phyloP scores from a whole-genome alignment of 208 protist genomes.

The Acanthamoeba culbertsoni region DNA sequence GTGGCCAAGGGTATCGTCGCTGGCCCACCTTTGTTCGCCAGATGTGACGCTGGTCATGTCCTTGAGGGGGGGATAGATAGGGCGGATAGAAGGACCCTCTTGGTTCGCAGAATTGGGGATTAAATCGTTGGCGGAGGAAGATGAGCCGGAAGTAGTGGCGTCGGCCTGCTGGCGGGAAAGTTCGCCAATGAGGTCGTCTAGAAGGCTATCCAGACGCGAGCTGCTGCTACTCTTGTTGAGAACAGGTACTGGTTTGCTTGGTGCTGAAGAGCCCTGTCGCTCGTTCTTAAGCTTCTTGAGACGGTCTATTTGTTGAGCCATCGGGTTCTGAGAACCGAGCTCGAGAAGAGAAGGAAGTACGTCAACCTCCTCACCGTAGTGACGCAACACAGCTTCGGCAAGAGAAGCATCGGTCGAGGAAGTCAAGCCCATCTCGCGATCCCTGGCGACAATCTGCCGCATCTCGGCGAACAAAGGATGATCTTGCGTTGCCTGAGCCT shows the following conservation, averaged over 20 bases:
- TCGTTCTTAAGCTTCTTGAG: constrained; percentile 8
- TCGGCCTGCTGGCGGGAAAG: not conserved
- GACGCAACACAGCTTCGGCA: not conserved
- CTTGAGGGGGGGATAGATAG: constrained; percentile 8
- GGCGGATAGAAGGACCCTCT: not conserved
- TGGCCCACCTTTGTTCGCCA: not conserved
- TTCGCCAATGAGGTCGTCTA: constrained; percentile 20
- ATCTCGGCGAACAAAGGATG: constrained; percentile 4
- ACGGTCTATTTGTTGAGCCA: not conserved
- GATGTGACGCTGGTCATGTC: not conserved
- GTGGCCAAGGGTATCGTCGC: not conserved
- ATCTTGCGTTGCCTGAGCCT: not conserved
- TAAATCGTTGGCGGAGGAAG: not conserved
- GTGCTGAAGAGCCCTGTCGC: not conserved
- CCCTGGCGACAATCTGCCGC: not conserved
- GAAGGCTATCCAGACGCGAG: constrained; percentile 6
- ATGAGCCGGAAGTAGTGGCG: not conserved
- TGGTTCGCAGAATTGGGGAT: not conserved
- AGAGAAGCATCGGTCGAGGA: not conserved
- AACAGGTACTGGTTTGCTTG: not conserved
- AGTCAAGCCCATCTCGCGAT: not conserved
- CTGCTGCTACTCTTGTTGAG: not conserved
- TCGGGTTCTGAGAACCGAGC: not conserved
- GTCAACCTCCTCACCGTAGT: constrained; percentile 21
- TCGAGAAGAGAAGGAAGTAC: not conserved